These are phyloP conservation scores for Trypanosoma melophagium DNA, from an alignment of 208 protist genomes.

Conservation along the genomic window DNA sequence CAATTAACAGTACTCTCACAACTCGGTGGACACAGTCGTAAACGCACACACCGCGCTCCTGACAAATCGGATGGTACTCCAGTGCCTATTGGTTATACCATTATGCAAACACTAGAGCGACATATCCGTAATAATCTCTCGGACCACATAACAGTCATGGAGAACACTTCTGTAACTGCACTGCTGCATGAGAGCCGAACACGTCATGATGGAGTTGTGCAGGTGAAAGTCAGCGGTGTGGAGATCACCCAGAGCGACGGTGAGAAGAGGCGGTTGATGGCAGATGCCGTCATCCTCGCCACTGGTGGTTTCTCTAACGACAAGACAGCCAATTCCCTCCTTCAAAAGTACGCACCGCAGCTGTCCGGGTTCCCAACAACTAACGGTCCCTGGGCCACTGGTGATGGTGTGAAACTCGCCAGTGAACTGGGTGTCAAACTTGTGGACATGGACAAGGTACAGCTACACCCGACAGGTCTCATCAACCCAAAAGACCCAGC, in stretches of 20 bases:
- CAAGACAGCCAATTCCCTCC: slow-evolving; percentile 48
- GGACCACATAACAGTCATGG: slow-evolving; percentile 68
- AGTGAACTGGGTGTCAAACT: slow-evolving; percentile 62
- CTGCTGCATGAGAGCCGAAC: slow-evolving; percentile 55
- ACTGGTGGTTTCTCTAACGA: slow-evolving; percentile 89
- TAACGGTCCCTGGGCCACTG: slow-evolving; percentile 87
- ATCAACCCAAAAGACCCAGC: slow-evolving; percentile 90
- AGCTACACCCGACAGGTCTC: slow-evolving; percentile 96
- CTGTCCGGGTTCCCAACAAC: slow-evolving; percentile 83
- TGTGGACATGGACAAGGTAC: slow-evolving; percentile 94
- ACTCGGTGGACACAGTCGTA: slow-evolving; percentile 87
- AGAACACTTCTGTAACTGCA: slow-evolving; percentile 38
- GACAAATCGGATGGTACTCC: slow-evolving; percentile 73
- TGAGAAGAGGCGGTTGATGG: slow-evolving; percentile 25
- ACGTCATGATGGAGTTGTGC: too few relatives aligned
- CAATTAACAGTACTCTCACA: slow-evolving; percentile 84
- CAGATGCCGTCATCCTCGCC: slow-evolving; percentile 82
- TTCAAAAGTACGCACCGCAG: slow-evolving; percentile 78
- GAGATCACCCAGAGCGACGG: too few relatives aligned
- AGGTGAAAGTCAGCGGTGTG: too few relatives aligned
- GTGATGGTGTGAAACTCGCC: slow-evolving; percentile 81
- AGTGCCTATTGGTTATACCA: slow-evolving; percentile 87
- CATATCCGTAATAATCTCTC: slow-evolving; percentile 64
- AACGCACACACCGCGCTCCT: slow-evolving; percentile 86
- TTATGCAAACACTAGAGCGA: slow-evolving; percentile 81